Evolutionary conservation across 805 yeast genomes (phyloP), one percentile per base, ranked within the genome.

Genomic region (Wickerhamomyces hampshirensis): DNA sequence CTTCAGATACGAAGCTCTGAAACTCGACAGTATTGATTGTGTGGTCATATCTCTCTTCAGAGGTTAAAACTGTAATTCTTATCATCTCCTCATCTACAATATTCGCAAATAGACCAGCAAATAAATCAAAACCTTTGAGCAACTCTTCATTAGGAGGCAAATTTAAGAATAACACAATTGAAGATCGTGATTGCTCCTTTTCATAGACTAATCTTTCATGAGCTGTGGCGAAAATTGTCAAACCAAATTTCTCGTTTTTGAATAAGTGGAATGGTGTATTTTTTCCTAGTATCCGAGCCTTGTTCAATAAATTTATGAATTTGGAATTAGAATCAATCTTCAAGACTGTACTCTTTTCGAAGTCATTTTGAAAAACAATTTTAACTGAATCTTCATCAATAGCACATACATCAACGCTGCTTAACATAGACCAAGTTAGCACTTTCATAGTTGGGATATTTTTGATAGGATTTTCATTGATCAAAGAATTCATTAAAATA

Each of bases 241-340:
- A 39, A 26, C 66, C 66, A 36, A 58, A 58, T 18, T 58, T 56
- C 9, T 50, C 44, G 4, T 75, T 65, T 46, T 72, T 76, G 66
- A 91, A 91, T 23, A 91, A 62, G 62, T 89, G 96, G 60, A 89
- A 87, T 4, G 96, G 89, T 32, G 87, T 83, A 2, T 79, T 73
- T 52, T 91, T 89, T 53, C 77, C 77, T 36, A 89, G 65, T 15
- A 86, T 72, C 42, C 75, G 77, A 0, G 95, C 83, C 55, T 84
- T 81, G 40, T 78, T 75, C 5, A 81, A 54, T 26, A 78, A 60
- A 34, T 75, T 77, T 23, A 80, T 68, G 26, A 83, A 67, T 35
- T 68, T 69, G 17, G 56, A 38, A 15, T 48, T 13, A 53, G 53
- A 47, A 35, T 57, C 51, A 37, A 60, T 27, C 38, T 47, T 11